Percentiles rank a stretch among this genome's conserved stretches.
Evolutionary conservation across 1,139 yeast genomes (phyloP).

Genomic region (Williopsis jadinii): DNA sequence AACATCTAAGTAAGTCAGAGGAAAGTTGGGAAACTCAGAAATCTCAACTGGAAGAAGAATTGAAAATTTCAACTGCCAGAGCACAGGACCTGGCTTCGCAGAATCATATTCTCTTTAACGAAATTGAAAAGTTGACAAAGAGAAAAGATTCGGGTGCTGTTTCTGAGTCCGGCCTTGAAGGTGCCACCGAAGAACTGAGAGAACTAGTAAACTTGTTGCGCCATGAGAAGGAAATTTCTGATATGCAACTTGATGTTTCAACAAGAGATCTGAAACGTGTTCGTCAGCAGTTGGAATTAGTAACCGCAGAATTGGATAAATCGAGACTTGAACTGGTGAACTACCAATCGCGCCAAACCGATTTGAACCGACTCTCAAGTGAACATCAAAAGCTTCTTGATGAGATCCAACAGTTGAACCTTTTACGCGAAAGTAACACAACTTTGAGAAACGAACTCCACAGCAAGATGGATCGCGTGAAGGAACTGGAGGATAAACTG

Average conservation of each 20-base stretch:
- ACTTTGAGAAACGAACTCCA: constrained; percentile 53
- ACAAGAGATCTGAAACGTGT: constrained; percentile 24
- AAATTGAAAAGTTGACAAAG: constrained; percentile 43
- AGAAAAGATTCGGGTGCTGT: constrained; percentile 11
- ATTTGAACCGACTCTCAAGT: constrained; percentile 33
- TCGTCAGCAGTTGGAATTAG: constrained; percentile 33
- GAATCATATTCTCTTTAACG: constrained; percentile 61
- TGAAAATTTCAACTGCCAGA: constrained; percentile 38
- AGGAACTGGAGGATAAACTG: constrained; percentile 27
- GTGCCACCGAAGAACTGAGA: constrained; percentile 33
- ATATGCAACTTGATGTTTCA: constrained; percentile 44
- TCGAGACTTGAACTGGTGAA: constrained; percentile 37
- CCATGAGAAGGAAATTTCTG: constrained; percentile 70
- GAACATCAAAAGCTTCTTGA: constrained; percentile 50
- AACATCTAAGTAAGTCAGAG: constrained; percentile 29
- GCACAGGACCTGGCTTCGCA: constrained; percentile 57
- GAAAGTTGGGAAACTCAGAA: constrained; percentile 39
- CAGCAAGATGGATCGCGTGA: constrained; percentile 18
- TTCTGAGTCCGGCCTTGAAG: constrained; percentile 22
- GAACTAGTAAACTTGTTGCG: constrained; percentile 60
- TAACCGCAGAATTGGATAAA: constrained; percentile 38
- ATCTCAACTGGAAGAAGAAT: constrained; percentile 44
- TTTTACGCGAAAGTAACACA: constrained; percentile 67
- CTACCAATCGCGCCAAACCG: constrained; percentile 30
- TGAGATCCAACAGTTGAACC: constrained; percentile 61